Evolutionary conservation across 129 eudicot species (phyloP).

Genomic region (Calendula officinalis): DNA sequence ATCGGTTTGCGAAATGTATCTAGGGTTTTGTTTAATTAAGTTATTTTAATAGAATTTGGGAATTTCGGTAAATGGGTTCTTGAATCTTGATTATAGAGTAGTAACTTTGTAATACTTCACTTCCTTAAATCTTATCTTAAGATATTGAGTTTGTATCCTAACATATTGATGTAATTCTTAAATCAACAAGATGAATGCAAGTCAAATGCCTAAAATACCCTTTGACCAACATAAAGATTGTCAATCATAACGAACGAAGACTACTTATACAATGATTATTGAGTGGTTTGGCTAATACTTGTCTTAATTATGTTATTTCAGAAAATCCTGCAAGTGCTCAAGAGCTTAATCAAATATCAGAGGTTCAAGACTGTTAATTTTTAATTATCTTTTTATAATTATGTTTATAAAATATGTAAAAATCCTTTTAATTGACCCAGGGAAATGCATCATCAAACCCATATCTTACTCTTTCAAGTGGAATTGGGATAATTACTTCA

Average conservation of each 20-base stretch:
- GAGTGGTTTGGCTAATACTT: neutral
- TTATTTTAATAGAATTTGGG: neutral
- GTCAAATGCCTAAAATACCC: neutral
- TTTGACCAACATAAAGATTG: too few species aligned
- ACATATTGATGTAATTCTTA: too few species aligned
- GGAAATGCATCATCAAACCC: constrained; percentile 55
- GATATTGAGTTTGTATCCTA: constrained; percentile 1
- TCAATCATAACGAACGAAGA: neutral
- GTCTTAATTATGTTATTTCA: constrained; percentile 38
- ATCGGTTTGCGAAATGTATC: neutral
- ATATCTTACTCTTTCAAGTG: constrained; percentile 58
- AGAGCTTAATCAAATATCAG: constrained; percentile 46
- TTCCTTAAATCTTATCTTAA: neutral
- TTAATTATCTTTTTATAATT: too few species aligned
- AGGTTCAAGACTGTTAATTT: constrained; percentile 41
- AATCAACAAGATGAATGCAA: too few species aligned
- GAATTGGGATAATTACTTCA: constrained; percentile 67
- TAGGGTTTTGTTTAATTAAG: constrained; percentile 14
- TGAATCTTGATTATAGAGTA: neutral
- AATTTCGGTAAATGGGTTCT: constrained; percentile 27
- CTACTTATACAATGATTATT: neutral
- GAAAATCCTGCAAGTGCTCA: constrained; percentile 39
- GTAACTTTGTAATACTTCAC: neutral
- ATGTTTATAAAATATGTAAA: neutral
- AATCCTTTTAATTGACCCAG: constrained; percentile 40